Evolutionary conservation across 1,139 yeast species (phyloP).

Genomic region (Zygosaccharomyces sapae): DNA sequence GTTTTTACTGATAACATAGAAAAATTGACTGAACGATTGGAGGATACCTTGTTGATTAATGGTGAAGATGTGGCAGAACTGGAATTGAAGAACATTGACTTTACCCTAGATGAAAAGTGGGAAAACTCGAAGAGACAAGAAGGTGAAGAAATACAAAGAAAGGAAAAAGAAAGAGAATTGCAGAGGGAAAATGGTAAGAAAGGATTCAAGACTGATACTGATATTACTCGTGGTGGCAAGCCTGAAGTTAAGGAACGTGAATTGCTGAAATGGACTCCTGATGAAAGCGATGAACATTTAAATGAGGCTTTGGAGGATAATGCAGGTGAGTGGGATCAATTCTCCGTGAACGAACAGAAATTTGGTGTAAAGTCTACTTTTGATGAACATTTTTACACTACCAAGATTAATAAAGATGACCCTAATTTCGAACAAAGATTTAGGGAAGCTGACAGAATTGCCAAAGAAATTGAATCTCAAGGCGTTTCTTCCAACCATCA

Average conservation of each 20-base stretch:
- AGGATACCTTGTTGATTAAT: conserved; percentile 49
- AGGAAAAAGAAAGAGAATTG: conserved; percentile 8
- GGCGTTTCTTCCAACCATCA: conserved; percentile 66
- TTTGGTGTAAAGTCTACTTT: conserved; percentile 85
- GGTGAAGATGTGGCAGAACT: conserved; percentile 64
- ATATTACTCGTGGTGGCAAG: conserved; percentile 52
- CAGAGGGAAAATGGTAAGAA: conserved; percentile 11
- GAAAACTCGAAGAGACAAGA: conserved; percentile 19
- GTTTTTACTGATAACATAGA: conserved; percentile 39
- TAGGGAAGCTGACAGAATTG: conserved; percentile 70
- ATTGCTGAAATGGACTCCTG: conserved; percentile 84
- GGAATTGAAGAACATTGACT: conserved; percentile 36
- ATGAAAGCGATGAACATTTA: conserved; percentile 39
- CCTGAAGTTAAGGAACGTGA: conserved; percentile 56
- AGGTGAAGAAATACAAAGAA: conserved; percentile 12
- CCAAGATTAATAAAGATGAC: conserved; percentile 67
- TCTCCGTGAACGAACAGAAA: conserved; percentile 79
- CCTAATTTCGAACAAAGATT: conserved; percentile 69
- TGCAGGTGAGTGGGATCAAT: conserved; percentile 75
- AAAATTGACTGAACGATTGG: conserved; percentile 38
- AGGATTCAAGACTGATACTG: conserved; percentile 76
- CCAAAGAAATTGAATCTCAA: conserved; percentile 74
- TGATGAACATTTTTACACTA: conserved; percentile 88
- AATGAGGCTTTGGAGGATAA: conserved; percentile 47
- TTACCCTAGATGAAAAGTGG: conserved; percentile 28